Base-by-base conservation (phyloP, 805 yeast species). In the Priceomyces castillae region DNA sequence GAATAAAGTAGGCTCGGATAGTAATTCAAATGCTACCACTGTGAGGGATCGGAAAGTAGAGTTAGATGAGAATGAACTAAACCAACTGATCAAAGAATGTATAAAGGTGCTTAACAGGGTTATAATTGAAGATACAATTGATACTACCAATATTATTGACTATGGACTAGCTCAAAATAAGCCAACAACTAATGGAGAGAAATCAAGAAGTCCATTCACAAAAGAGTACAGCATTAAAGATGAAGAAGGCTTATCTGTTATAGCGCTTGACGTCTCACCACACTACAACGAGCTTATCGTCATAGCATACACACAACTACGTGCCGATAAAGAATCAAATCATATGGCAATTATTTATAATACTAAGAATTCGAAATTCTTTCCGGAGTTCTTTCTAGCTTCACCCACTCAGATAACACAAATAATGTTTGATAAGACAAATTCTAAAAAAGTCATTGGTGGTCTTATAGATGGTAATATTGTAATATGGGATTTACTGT, bases 391-490 rank as follows among this genome's bases (percentile, higher is more conserved):
- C 62, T 65, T 67, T 33, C 61, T 76, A 11, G 61, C 64, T 10
- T 64, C 77, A 34, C 58, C 71, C 7, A 62, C 81, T 1, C 54
- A 62, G 12, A 64, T 80, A 4, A 46, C 66, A 1, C 46, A 52
- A 5, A 65, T 74, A 7, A 65, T 64, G 43, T 77, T 79, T 46
- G 73, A 76, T 23, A 53, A 53, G 9, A 47, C 57, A 12, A 61
- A 66, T 17, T 57, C 74, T 1, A 62, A 65, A 39, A 64, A 69
- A 40, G 58, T 81, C 1, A 55, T 76, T 20, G 82, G 73, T 0
- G 80, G 83, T 0, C 66, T 78, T 4, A 53, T 54, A 14, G 74
- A 74, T 50, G 85, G 86, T 0, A 67, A 68, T 39, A 37, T 80
- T 1, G 72, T 70, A n/a, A 57, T 76, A 7, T 80, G 82, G 82